Percentiles rank a stretch among this genome's conserved stretches.
These are phyloP conservation scores for Nakaseomyces bracarensis DNA, from an alignment of 1,139 yeast genomes.

Conservation along the genomic window DNA sequence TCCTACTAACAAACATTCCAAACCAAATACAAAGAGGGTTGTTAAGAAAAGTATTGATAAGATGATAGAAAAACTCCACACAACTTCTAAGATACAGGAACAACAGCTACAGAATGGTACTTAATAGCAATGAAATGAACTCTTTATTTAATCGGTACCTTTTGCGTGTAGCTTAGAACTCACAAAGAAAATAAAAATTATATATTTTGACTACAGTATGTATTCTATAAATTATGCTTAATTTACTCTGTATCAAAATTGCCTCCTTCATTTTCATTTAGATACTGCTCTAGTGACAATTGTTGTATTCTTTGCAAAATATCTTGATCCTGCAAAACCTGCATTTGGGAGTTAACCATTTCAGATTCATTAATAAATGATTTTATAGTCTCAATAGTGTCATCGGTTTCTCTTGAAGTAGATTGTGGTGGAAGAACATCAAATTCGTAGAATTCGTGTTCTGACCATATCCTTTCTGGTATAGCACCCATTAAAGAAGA, in stretches of 20 bases:
- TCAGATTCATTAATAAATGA: slow-evolving; percentile 36
- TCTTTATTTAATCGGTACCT: too few species aligned
- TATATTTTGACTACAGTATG: neutral
- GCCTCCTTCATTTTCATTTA: slow-evolving; percentile 18
- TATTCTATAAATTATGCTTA: slow-evolving; percentile 1
- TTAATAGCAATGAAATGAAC: too few species aligned
- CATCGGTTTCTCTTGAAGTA: slow-evolving; percentile 27
- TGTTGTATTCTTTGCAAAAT: slow-evolving; percentile 29
- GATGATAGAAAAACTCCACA: neutral
- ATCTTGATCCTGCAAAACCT: slow-evolving; percentile 27
- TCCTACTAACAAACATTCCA: neutral
- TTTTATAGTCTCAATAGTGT: slow-evolving; percentile 33
- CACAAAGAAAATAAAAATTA: too few species aligned
- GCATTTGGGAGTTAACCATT: slow-evolving; percentile 21
- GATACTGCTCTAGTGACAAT: slow-evolving; percentile 28
- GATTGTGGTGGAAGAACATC: slow-evolving; percentile 59
- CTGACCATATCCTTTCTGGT: slow-evolving; percentile 54
- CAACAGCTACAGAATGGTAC: neutral
- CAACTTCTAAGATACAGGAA: neutral
- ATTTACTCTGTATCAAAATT: neutral
- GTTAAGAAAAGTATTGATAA: slow-evolving; percentile 1
- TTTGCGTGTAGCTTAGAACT: too few species aligned
- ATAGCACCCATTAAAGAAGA: slow-evolving; percentile 60
- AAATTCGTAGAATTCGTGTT: slow-evolving; percentile 56
- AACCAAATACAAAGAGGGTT: neutral